These are phyloP conservation scores for Zygoascus biomembranicola DNA, from an alignment of 805 yeast genomes.

Conservation along the genomic window DNA sequence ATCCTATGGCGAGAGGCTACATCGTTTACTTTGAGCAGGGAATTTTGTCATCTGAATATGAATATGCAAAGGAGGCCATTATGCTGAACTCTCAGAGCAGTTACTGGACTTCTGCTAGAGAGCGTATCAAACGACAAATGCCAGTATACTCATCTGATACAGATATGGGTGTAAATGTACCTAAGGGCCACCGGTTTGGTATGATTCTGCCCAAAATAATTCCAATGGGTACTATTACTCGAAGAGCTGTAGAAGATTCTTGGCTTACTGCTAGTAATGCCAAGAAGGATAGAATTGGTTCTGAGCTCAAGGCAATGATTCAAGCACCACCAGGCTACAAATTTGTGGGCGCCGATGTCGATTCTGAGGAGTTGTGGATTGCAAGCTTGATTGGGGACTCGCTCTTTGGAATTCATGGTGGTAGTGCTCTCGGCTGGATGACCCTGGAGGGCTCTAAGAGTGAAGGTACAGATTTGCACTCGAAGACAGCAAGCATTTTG, in stretches of 20 bases:
- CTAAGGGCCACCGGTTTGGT: constrained; percentile 35
- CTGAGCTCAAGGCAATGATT: constrained; percentile 83
- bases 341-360: constrained; percentile 98
- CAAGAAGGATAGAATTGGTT: constrained; percentile 75
- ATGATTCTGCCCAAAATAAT: constrained; percentile 76
- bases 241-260: constrained; percentile 93
- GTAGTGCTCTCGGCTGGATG: constrained; percentile 99
- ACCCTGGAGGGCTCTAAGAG: constrained; percentile 89
- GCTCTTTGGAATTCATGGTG: constrained; percentile 81
- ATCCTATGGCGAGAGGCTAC: constrained; percentile 70
- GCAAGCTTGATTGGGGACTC: constrained; percentile 94
- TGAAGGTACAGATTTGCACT: constrained; percentile 90
- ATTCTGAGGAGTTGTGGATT: constrained; percentile 96
- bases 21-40: constrained; percentile 66
- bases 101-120: constrained; percentile 90
- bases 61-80: constrained; percentile 68
- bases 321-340: constrained; percentile 82
- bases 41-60: constrained; percentile 58
- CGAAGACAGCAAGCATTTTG: constrained; percentile 82
- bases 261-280: constrained; percentile 98
- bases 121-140: constrained; percentile 75
- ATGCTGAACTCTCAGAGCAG: constrained; percentile 71
- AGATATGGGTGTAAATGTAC: constrained; percentile 16
- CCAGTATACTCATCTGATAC: constrained; percentile 49
- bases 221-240: constrained; percentile 94